These are phyloP conservation scores for Myotisia sp. DNA, from an alignment of 2,329 filamentous ascomycete genomes.

Conservation along the genomic window DNA sequence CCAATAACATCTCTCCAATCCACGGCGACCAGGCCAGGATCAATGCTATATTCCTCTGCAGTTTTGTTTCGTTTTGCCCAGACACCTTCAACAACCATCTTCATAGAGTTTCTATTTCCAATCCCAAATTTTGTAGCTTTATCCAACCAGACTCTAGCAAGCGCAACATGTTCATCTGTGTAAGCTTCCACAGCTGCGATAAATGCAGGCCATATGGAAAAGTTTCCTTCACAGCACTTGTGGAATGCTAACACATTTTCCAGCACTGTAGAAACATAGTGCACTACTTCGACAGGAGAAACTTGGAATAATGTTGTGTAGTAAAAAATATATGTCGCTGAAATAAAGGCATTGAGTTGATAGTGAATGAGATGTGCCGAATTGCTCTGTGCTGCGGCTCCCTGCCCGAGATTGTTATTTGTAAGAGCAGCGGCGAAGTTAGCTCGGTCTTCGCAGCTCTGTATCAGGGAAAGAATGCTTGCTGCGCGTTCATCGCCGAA, in stretches of 20 bases:
- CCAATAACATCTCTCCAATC: constrained; percentile 1
- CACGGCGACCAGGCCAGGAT: neutral
- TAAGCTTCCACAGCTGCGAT: constrained; percentile 15
- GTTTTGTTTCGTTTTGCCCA: neutral
- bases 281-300: constrained; percentile 9
- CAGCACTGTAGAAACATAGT: constrained; percentile 11
- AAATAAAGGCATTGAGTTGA: constrained; percentile 12
- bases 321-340: constrained; percentile 13
- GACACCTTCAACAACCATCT: neutral
- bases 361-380: constrained; percentile 8
- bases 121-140: neutral
- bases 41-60: neutral
- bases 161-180: constrained; percentile 8
- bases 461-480: neutral
- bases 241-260: constrained; percentile 9
- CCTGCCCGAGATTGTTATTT: no score
- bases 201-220: constrained; percentile 15
- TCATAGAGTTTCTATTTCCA: constrained; percentile 1
- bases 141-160: neutral
- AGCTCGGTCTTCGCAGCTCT: neutral
- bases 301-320: constrained; percentile 12
- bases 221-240: constrained; percentile 9
- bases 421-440: neutral
- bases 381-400: no score
- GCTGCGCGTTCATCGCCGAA: neutral